phyloP scores from a whole-genome alignment of 306 rosid genomes.

The Hippophae tibetana region DNA sequence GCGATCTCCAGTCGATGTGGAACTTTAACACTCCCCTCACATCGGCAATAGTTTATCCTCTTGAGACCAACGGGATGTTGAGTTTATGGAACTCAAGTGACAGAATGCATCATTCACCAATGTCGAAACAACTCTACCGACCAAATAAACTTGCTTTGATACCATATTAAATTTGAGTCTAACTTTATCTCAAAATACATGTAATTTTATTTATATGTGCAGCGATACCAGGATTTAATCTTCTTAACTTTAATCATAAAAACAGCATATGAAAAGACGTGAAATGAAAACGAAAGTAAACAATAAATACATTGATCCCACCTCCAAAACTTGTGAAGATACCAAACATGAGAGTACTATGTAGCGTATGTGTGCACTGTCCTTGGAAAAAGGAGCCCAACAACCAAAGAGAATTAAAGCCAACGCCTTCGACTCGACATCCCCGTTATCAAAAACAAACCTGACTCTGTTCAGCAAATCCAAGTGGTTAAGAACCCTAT shows the following conservation, averaged over 20 bases:
- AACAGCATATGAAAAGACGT: neutral
- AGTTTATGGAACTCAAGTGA: too few species aligned
- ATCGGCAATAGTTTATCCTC: too few species aligned
- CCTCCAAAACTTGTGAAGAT: conserved; percentile 62
- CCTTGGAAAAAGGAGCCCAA: conserved; percentile 71
- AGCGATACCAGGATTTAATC: too few species aligned
- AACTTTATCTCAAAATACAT: too few species aligned
- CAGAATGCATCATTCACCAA: too few species aligned
- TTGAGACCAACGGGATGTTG: too few species aligned
- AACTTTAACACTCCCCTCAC: too few species aligned
- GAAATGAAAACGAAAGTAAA: neutral
- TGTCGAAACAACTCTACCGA: too few species aligned
- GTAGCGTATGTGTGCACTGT: conserved; percentile 63
- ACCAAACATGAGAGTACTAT: conserved; percentile 58
- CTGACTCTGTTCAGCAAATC: conserved; percentile 62
- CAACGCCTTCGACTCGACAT: conserved; percentile 43
- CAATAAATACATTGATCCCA: conserved; percentile 19
- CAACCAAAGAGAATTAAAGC: conserved; percentile 78
- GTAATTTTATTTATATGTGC: too few species aligned
- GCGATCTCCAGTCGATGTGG: too few species aligned
- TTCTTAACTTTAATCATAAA: neutral
- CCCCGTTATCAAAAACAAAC: conserved; percentile 49
- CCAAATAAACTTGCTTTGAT: too few species aligned
- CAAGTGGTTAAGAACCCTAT: conserved; percentile 30
- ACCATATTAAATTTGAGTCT: too few species aligned